Conservation (phyloP, 768 basidiomycete species). For the Amanita subjunquillea region DNA sequence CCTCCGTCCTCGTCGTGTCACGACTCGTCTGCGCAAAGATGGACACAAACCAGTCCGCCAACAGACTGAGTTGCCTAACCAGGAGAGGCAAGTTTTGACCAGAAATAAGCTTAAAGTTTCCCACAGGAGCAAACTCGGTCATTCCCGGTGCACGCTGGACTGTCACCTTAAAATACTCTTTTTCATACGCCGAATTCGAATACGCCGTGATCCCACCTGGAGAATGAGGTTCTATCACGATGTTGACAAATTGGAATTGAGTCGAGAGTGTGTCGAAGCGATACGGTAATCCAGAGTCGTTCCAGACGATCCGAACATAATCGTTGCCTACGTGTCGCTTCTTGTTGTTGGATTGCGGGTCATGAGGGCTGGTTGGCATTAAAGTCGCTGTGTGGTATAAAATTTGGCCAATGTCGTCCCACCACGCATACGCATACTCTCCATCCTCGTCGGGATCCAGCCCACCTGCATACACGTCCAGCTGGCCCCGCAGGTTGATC, state of each 20-base stretch:
- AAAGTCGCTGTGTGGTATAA: constrained; percentile 94
- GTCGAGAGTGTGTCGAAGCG: constrained; percentile 86
- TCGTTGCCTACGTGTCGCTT: constrained; percentile 97
- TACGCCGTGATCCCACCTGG: constrained; percentile 76
- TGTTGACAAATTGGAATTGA: constrained; percentile 95
- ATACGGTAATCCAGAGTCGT: constrained; percentile 88
- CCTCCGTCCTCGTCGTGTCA: constrained; percentile 64
- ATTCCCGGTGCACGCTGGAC: constrained; percentile 84
- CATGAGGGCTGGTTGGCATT: constrained; percentile 75
- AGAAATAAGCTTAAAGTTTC: constrained; percentile 90
- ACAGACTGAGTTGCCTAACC: constrained; percentile 77
- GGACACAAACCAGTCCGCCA: constrained; percentile 86
- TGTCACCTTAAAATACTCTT: constrained; percentile 93
- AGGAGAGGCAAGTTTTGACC: constrained; percentile 80
- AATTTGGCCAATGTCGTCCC: constrained; percentile 95
- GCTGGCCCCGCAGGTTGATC: constrained; percentile 80
- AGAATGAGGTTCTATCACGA: constrained; percentile 92
- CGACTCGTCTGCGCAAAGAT: constrained; percentile 67
- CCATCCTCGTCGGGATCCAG: constrained; percentile 89
- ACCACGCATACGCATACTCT: constrained; percentile 97
- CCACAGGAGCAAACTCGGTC: constrained; percentile 90
- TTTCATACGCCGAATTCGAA: constrained; percentile 76
- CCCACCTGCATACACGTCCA: constrained; percentile 89
- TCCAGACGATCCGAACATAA: constrained; percentile 93
- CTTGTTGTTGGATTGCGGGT: constrained; percentile 71